Percentiles rank a stretch among this genome's conserved stretches.
Evolutionary conservation across 2,329 filamentous ascomycete genomes (phyloP).

Genomic region (Penicillium aurantiogriseum): DNA sequence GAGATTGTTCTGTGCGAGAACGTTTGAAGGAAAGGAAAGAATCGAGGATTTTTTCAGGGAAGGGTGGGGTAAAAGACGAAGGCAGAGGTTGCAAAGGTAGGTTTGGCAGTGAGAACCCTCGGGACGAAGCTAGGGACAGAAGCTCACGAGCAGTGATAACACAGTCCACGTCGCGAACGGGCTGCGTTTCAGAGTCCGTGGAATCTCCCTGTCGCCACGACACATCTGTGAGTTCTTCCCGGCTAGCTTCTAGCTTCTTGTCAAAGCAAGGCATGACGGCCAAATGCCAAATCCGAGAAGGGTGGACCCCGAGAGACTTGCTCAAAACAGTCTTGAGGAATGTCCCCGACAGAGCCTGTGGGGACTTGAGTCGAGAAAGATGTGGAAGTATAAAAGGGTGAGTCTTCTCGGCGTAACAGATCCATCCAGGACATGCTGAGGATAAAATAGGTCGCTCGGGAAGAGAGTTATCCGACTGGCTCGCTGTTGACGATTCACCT

Average conservation of each 20-base stretch:
- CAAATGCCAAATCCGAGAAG: conserved; percentile 86
- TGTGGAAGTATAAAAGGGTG: conserved; percentile 91
- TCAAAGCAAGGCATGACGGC: conserved; percentile 99
- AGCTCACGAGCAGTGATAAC: conserved; percentile 97
- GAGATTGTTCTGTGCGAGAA: conserved; percentile 40
- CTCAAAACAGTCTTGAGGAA: conserved; percentile 84
- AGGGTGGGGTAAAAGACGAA: conserved; percentile 51
- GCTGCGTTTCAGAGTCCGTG: conserved; percentile 38
- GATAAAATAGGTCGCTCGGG: conserved; percentile 59
- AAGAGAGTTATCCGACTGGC: conserved; percentile 20
- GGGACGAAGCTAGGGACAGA: conserved; percentile 79
- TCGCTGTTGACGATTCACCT: conserved; percentile 11
- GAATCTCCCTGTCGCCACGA: conserved; percentile 58
- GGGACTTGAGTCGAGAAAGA: conserved; percentile 86
- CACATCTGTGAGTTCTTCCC: conserved; percentile 82
- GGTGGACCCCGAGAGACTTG: conserved; percentile 66
- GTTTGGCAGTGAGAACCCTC: conserved; percentile 72
- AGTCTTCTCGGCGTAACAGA: conserved; percentile 98
- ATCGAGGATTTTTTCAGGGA: conserved; percentile 71
- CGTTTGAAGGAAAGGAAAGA: conserved; percentile 70
- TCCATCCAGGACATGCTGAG: conserved; percentile 94
- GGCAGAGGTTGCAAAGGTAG: conserved; percentile 61
- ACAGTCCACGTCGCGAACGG: conserved; percentile 87
- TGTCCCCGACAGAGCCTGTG: conserved; percentile 87
- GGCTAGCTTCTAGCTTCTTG: conserved; percentile 95